A percentile compares a stretch with the other conserved stretches of the same genome.
These are phyloP conservation scores for Rhodotorula diobovata DNA, from an alignment of 768 basidiomycete genomes.

Conservation along the genomic window DNA sequence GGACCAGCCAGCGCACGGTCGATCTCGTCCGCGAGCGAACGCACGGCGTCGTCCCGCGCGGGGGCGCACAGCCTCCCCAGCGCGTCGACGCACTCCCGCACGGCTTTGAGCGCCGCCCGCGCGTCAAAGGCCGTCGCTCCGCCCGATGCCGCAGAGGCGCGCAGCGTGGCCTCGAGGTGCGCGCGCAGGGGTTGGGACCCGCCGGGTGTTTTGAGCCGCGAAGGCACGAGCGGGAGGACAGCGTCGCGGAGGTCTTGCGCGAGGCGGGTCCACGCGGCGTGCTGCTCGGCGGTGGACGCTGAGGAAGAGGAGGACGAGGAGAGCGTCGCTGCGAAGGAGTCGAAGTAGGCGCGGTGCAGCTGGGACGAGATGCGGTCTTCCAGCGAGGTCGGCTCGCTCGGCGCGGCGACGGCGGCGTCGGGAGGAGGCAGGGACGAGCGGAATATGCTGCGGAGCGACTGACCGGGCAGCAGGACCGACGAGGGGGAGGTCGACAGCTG, in stretches of 20 bases:
- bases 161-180: background rate
- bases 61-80: slow-evolving; percentile 23
- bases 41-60: slow-evolving; percentile 9
- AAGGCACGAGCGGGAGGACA: background rate
- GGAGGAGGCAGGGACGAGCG: background rate
- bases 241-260: background rate
- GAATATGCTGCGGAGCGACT: slow-evolving; percentile 11
- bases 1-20: background rate
- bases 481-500: slow-evolving; percentile 1
- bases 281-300: no score
- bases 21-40: background rate
- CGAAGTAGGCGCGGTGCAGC: slow-evolving; percentile 13
- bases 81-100: background rate
- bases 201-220: background rate
- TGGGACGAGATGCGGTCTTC: background rate
- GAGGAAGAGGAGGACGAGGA: background rate
- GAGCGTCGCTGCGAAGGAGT: background rate
- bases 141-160: background rate
- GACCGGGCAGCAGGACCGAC: slow-evolving; percentile 9
- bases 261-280: background rate
- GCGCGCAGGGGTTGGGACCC: background rate
- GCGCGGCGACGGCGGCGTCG: background rate
- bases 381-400: background rate
- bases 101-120: background rate
- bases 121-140: background rate